Evolutionary conservation across 139 green algal species (phyloP).

Genomic region (Asterochloris erici): DNA sequence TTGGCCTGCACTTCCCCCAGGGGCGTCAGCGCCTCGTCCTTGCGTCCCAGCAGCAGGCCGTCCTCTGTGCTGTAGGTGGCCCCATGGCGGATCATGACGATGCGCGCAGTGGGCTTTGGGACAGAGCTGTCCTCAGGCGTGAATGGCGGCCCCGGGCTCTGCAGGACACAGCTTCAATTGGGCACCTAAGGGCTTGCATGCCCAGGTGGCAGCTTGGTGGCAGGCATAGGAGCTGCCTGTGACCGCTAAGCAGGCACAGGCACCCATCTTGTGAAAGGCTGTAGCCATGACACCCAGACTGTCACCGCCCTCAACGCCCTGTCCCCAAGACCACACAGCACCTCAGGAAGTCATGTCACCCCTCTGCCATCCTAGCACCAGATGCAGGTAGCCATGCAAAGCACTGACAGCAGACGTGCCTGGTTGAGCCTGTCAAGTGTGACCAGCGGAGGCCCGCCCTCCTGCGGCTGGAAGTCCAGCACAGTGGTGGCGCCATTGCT

Average conservation of each 20-base stretch:
- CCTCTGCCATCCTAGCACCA: not conserved
- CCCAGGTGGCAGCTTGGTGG: too few relatives aligned
- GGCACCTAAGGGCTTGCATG: not conserved
- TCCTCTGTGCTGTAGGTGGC: slow-evolving; percentile 36
- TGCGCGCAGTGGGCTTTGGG: slow-evolving; percentile 13
- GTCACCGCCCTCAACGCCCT: too few relatives aligned
- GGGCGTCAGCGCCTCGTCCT: slow-evolving; percentile 35
- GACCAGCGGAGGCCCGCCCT: not conserved
- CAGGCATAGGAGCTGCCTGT: too few relatives aligned
- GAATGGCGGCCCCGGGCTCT: slow-evolving; percentile 49
- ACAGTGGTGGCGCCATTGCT: slow-evolving; percentile 71
- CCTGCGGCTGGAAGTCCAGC: slow-evolving; percentile 67
- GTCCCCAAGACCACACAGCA: too few relatives aligned
- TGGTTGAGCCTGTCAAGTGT: slow-evolving; percentile 26
- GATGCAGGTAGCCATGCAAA: not conserved
- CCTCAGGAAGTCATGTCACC: not conserved
- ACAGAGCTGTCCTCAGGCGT: slow-evolving; percentile 21
- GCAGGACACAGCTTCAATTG: not conserved
- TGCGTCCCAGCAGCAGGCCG: slow-evolving; percentile 34
- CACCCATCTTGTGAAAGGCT: too few relatives aligned
- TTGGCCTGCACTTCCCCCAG: slow-evolving; percentile 42
- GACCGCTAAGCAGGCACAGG: too few relatives aligned
- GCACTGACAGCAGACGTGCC: not conserved
- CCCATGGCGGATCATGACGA: slow-evolving; percentile 50
- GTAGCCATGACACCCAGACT: too few relatives aligned